Conservation (phyloP, 495 filamentous ascomycete species). For the Podospora comata region DNA sequence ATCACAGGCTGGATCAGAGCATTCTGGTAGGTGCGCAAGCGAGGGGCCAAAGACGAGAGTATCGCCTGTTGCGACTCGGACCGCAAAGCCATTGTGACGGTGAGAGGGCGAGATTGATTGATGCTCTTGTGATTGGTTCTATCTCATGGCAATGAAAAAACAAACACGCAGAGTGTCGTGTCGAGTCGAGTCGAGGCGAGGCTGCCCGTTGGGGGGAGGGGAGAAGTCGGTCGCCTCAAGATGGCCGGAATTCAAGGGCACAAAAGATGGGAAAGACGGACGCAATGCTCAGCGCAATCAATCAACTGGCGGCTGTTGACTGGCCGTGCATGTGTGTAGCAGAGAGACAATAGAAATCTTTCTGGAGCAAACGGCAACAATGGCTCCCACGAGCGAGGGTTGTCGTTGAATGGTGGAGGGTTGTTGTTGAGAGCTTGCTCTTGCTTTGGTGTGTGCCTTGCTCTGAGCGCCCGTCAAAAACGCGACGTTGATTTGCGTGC, state of each 20-base stretch:
- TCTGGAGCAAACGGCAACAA: neutral
- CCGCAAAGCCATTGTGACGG: slow-evolving; percentile 41
- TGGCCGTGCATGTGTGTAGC: no score
- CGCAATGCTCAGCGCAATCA: neutral
- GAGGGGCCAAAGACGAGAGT: slow-evolving; percentile 86
- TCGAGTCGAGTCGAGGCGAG: neutral
- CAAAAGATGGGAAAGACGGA: neutral
- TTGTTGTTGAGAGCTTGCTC: slow-evolving; percentile 5
- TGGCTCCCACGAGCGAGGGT: neutral
- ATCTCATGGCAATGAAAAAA: neutral
- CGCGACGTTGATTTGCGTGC: slow-evolving; percentile 8
- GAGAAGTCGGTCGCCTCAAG: neutral
- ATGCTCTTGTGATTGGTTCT: neutral
- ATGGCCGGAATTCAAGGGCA: neutral
- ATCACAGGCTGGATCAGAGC: slow-evolving; percentile 87
- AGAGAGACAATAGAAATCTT: neutral
- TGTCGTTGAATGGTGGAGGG: neutral
- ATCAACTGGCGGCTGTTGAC: neutral
- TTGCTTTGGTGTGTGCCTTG: neutral
- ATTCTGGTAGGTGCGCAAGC: slow-evolving; percentile 87
- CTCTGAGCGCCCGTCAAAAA: slow-evolving; percentile 12
- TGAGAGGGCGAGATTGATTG: neutral
- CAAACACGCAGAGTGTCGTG: no score
- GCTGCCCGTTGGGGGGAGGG: neutral
- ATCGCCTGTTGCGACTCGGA: slow-evolving; percentile 68